phyloP scores from a whole-genome alignment of 2,329 filamentous ascomycete genomes.

The Dactylellina drechsleri region DNA sequence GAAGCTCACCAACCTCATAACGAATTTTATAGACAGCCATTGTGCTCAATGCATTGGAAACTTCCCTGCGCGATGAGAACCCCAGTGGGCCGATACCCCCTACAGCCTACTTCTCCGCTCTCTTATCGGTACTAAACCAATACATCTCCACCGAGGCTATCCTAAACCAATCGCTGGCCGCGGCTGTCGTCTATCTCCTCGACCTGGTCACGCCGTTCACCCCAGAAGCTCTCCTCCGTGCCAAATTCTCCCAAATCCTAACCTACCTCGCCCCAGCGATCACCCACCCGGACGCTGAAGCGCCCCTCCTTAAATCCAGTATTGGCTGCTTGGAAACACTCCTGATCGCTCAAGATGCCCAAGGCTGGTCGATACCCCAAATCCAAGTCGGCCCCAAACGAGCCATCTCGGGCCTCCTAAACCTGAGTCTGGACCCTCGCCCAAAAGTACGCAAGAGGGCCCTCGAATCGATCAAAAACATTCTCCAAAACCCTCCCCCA shows the following conservation, averaged over 20 bases:
- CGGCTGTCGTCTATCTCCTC: conserved; percentile 92
- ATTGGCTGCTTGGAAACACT: conserved; percentile 95
- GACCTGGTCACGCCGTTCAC: conserved; percentile 88
- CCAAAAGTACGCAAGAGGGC: conserved; percentile 95
- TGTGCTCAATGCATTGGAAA: conserved; percentile 89
- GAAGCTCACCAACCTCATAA: background rate
- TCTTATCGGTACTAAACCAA: conserved; percentile 85
- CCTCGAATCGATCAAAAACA: conserved; percentile 84
- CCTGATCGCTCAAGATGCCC: conserved; percentile 84
- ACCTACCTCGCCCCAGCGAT: conserved; percentile 85
- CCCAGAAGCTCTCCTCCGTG: conserved; percentile 84
- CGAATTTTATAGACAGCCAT: conserved; percentile 73
- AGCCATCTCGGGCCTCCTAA: conserved; percentile 85
- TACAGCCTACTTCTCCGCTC: conserved; percentile 94
- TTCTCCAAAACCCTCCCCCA: conserved; percentile 85
- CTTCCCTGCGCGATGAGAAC: conserved; percentile 83
- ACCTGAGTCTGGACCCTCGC: conserved; percentile 82
- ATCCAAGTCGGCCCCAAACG: conserved; percentile 85
- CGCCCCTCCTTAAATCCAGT: conserved; percentile 83
- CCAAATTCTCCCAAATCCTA: conserved; percentile 95
- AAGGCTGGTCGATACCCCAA: conserved; percentile 86
- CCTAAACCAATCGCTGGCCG: conserved; percentile 82
- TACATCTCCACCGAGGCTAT: conserved; percentile 73
- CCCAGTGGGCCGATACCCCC: conserved; percentile 79
- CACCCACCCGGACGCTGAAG: conserved; percentile 81